Conservation (phyloP, 2,329 filamentous ascomycete genomes). For the Talaromyces piceae region DNA sequence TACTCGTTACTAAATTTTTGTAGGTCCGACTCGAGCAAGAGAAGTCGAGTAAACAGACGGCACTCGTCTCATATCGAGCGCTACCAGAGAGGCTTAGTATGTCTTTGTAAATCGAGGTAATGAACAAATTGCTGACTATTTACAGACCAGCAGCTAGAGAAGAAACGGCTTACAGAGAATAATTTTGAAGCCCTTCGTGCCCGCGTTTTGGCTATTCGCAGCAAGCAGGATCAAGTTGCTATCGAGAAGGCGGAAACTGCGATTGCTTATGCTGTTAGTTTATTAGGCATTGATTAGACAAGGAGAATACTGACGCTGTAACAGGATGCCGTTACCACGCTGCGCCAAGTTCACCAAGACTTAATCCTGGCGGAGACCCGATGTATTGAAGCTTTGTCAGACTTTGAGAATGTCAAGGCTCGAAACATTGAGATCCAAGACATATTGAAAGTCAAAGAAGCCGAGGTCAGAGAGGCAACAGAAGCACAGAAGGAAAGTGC, state of each 20-base stretch:
- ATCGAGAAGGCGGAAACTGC: conserved; percentile 51
- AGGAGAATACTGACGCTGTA: background rate
- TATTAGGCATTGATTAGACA: background rate
- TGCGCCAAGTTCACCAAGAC: conserved; percentile 56
- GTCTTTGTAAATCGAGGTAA: conserved; percentile 27
- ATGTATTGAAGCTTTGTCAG: conserved; percentile 74
- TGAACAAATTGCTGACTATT: conserved; percentile 1
- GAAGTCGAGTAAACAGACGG: conserved; percentile 61
- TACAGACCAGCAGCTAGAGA: conserved; percentile 39
- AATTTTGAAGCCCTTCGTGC: conserved; percentile 36
- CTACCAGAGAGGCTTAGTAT: conserved; percentile 66
- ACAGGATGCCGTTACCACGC: conserved; percentile 52
- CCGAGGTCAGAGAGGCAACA: conserved; percentile 31
- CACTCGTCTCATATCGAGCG: conserved; percentile 55
- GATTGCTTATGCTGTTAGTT: conserved; percentile 49
- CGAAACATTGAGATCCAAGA: conserved; percentile 56
- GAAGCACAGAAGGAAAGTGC: conserved; percentile 18
- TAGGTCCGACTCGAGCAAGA: conserved; percentile 41
- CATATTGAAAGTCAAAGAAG: conserved; percentile 34
- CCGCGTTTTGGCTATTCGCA: conserved; percentile 46
- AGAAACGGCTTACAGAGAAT: conserved; percentile 36
- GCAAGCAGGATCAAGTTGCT: conserved; percentile 49
- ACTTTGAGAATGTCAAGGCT: conserved; percentile 60
- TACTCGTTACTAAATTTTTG: conserved; percentile 12
- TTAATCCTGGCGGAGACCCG: conserved; percentile 64